Base-by-base conservation (phyloP, 768 basidiomycete species). In the Floccularia luteovirens region DNA sequence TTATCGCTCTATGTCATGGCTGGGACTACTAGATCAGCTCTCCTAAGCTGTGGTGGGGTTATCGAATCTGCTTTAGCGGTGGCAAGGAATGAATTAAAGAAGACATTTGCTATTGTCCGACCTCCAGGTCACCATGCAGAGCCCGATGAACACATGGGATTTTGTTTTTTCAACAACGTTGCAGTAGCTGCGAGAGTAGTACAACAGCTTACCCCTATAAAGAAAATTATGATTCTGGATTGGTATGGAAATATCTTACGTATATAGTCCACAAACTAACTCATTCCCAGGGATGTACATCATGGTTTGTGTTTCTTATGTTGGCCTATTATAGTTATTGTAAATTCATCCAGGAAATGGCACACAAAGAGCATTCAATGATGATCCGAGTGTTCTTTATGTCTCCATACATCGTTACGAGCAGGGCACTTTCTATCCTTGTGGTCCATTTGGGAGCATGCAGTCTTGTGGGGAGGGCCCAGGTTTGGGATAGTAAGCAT, bases 131-230 rank as follows among this genome's bases (percentile, higher is more conserved):
- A 99, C 57, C 96, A 99, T 54, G 93, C 96, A 4, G 96, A 99
- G 56, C 96, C 96, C 3, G 90, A 96, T 48, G 86, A 93, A 55
- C 88, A 90, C 47, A 97, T 98, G 93, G 96, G 96, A 1, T 99
- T 99, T 59, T 98, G 96, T 61, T 96, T 99, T 67, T 96, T 92
- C 67, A 99, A 99, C 60, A 99, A 99, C 55, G 92, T 94, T 24
- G 85, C 96, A 0, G 87, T 99, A 12, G 93, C 93, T 1, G 76
- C 90, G 14, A 77, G 79, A 52, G 86, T 91, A 19, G 79, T 87
- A 14, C 82, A 89, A 55, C 64, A 83, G 46, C 50, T 69, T 40
- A 84, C 86, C 2, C 55, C 71, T 4, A 62, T 90, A 44, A 87
- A 82, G 58, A 87, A 74, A 55, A 81, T 97, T 11, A 55, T 99